These are phyloP conservation scores for Euphorbia pulcherrima DNA, from an alignment of 345 rosid genomes.

Conservation along the genomic window DNA sequence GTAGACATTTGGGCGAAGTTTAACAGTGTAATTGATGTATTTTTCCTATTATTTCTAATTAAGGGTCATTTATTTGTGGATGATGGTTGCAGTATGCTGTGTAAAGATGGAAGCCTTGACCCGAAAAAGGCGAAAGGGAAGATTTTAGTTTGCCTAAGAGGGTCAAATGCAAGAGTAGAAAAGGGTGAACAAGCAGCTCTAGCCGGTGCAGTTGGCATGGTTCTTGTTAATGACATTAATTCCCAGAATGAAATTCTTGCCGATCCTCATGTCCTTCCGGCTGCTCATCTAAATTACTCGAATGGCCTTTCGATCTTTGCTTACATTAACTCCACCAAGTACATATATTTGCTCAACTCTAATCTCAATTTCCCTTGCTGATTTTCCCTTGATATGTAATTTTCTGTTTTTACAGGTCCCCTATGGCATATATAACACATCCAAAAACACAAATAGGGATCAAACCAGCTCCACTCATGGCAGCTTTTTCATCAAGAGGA, in stretches of 20 bases:
- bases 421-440: constrained; percentile 21
- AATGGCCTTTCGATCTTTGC: constrained; percentile 21
- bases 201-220: constrained; percentile 26
- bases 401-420: constrained; percentile 10
- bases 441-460: constrained; percentile 12
- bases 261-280: constrained; percentile 21
- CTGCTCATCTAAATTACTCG: constrained; percentile 19
- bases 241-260: constrained; percentile 17
- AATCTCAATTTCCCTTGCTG: too few relatives aligned
- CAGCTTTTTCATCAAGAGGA: constrained; percentile 32
- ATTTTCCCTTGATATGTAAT: neutral
- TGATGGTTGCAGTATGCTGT: constrained; percentile 9
- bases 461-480: constrained; percentile 27
- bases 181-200: constrained; percentile 19
- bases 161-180: constrained; percentile 22
- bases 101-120: constrained; percentile 19
- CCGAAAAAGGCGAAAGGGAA: constrained; percentile 23
- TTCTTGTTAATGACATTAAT: constrained; percentile 12
- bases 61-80: too few relatives aligned
- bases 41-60: too few relatives aligned
- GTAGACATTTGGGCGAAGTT: too few relatives aligned
- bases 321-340: constrained; percentile 30
- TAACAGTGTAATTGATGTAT: too few relatives aligned
- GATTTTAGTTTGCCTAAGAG: constrained; percentile 28
- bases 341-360: neutral